A percentile compares a stretch with the other conserved stretches of the same genome.
phyloP scores from a whole-genome alignment of 352 stramenopile genomes.

The Phytopythium aichiense region DNA sequence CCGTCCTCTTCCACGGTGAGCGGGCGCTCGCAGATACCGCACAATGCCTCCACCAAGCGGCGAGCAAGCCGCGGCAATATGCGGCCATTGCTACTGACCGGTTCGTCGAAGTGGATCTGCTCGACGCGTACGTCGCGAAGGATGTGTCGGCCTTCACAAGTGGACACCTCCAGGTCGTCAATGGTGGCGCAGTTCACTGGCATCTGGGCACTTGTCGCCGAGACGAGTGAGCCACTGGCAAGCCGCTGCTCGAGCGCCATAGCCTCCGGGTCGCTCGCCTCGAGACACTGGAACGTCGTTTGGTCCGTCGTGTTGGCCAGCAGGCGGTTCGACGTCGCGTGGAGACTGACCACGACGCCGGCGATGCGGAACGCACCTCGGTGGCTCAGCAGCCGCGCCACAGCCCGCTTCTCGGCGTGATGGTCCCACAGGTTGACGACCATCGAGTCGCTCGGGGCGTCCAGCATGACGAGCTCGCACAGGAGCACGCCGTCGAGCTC shows the following conservation, averaged over 20 bases:
- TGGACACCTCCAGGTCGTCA: constrained; percentile 25
- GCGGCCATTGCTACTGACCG: constrained; percentile 21
- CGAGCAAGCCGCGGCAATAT: constrained; percentile 24
- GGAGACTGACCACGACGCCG: constrained; percentile 41
- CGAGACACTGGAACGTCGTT: constrained; percentile 35
- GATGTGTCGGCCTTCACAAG: constrained; percentile 15
- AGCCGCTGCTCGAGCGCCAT: constrained; percentile 22
- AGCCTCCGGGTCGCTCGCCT: constrained; percentile 17
- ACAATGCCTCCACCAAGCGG: constrained; percentile 43
- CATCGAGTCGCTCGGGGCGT: constrained; percentile 33
- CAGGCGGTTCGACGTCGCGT: constrained; percentile 41
- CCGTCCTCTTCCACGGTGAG: constrained; percentile 9
- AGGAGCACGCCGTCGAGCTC: constrained; percentile 41
- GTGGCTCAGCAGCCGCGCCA: constrained; percentile 35
- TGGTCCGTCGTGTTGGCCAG: constrained; percentile 56
- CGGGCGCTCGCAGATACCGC: constrained; percentile 32
- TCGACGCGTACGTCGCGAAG: constrained; percentile 46
- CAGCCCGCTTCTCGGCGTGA: constrained; percentile 44
- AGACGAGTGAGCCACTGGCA: background rate
- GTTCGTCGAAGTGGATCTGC: constrained; percentile 27
- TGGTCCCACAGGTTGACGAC: constrained; percentile 65
- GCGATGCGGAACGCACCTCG: constrained; percentile 27
- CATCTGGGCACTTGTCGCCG: no score
- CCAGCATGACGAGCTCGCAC: constrained; percentile 44
- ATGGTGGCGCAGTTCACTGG: constrained; percentile 22